A percentile compares a stretch with the other conserved stretches of the same genome.
These are phyloP conservation scores for Avicennia marina DNA, from an alignment of 257 asterid species.

Conservation along the genomic window DNA sequence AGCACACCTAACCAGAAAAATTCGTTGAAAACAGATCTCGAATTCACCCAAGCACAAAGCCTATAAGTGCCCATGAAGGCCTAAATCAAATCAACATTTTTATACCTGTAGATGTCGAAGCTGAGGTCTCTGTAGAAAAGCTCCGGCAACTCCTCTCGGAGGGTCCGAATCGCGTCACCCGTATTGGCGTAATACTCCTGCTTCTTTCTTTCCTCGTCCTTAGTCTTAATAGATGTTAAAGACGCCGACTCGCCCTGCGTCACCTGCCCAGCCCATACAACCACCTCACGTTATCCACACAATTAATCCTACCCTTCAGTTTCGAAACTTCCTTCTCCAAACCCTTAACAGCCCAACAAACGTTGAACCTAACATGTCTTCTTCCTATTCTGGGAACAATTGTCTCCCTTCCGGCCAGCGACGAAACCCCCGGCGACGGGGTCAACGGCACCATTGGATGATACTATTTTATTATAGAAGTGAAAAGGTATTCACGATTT, in stretches of 20 bases:
- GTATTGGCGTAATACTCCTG: constrained; percentile 53
- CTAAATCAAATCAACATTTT: no score
- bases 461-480: no score
- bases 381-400: no score
- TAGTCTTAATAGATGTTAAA: constrained; percentile 23
- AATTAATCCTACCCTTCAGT: constrained; percentile 22
- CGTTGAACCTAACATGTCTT: no score
- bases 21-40: no score
- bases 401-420: no score
- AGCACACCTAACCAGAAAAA: no score
- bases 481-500: no score
- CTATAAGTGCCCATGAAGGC: no score
- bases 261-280: constrained; percentile 34
- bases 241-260: constrained; percentile 33
- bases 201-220: constrained; percentile 38
- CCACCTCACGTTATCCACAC: constrained; percentile 18
- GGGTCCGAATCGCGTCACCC: constrained; percentile 72
- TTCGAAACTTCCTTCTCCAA: constrained; percentile 35
- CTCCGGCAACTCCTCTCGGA: constrained; percentile 70
- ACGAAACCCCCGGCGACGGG: no score
- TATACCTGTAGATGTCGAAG: constrained; percentile 78
- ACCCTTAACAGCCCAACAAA: constrained; percentile 30
- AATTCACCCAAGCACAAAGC: no score
- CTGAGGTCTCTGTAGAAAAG: constrained; percentile 56
- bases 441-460: no score